phyloP scores from a whole-genome alignment of 1,284 basidiomycete genomes.

The Ceratobasidium sp. region DNA sequence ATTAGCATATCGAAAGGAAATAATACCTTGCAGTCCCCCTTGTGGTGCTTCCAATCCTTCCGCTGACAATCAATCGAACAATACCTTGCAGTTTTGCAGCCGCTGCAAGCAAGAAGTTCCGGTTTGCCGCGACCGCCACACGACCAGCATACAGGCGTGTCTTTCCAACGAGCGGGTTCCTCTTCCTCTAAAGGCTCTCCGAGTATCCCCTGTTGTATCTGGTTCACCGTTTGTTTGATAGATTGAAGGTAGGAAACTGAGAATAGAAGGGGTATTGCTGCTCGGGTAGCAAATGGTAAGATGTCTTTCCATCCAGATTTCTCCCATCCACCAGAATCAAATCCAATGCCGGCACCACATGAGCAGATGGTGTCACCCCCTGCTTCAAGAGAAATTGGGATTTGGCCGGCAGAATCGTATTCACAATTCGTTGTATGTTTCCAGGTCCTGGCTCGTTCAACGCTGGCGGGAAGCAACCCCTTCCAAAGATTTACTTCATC shows the following conservation, averaged over 20 bases:
- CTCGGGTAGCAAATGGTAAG: slow-evolving; percentile 22
- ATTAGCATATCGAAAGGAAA: no score
- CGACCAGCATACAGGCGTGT: slow-evolving; percentile 8
- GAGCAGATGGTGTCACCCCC: slow-evolving; percentile 11
- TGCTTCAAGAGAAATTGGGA: background rate
- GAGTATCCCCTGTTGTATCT: background rate
- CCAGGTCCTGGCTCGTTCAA: slow-evolving; percentile 36
- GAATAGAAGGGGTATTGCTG: slow-evolving; percentile 15
- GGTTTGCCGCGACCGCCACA: slow-evolving; percentile 28
- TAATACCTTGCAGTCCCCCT: slow-evolving; percentile 2
- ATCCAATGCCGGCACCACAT: slow-evolving; percentile 22
- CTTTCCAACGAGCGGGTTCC: background rate
- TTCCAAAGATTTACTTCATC: slow-evolving; percentile 18
- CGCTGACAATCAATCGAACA: slow-evolving; percentile 20
- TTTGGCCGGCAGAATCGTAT: background rate
- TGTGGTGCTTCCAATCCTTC: slow-evolving; percentile 30
- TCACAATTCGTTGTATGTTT: slow-evolving; percentile 22
- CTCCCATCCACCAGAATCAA: background rate
- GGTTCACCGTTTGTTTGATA: background rate
- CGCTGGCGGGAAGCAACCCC: slow-evolving; percentile 20
- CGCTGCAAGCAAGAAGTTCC: slow-evolving; percentile 1
- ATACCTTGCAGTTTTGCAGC: slow-evolving; percentile 27
- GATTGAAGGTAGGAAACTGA: slow-evolving; percentile 17
- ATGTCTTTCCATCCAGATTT: background rate
- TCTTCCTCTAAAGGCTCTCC: background rate